phyloP scores from a whole-genome alignment of 306 rosid genomes.

The Vigna radiata region DNA sequence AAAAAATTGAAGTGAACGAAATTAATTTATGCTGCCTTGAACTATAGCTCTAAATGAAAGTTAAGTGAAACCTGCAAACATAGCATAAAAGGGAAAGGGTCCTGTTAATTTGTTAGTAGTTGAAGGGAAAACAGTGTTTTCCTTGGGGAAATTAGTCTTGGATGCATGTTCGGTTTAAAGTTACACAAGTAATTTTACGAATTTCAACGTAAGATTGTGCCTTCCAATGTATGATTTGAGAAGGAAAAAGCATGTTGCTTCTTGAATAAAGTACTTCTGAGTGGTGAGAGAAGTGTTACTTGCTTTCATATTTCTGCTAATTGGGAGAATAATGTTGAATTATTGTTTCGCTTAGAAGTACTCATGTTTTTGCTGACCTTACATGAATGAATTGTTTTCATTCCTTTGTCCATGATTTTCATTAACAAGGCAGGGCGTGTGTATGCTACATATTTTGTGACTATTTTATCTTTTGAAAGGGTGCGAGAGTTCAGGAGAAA shows the following conservation, averaged over 20 bases:
- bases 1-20: background rate
- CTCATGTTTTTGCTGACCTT: slow-evolving; percentile 20
- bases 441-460: background rate
- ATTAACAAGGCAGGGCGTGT: background rate
- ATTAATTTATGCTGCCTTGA: background rate
- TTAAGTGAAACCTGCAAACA: background rate
- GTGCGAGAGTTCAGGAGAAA: background rate
- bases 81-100: background rate
- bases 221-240: too few relatives aligned
- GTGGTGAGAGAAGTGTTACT: background rate
- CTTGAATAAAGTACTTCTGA: too few relatives aligned
- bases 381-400: background rate
- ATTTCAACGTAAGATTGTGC: too few relatives aligned
- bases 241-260: too few relatives aligned
- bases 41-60: background rate
- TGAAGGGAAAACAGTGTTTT: background rate
- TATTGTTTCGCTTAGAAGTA: background rate
- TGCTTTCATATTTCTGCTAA: slow-evolving; percentile 9
- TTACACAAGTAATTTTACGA: too few relatives aligned
- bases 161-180: background rate
- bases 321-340: slow-evolving; percentile 2
- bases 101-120: background rate
- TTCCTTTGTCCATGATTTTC: slow-evolving; percentile 6
- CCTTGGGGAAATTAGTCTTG: background rate
- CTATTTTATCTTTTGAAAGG: slow-evolving; percentile 14